These are phyloP conservation scores for Botrytis hyacinthi DNA, from an alignment of 2,329 filamentous ascomycete species.

Conservation along the genomic window DNA sequence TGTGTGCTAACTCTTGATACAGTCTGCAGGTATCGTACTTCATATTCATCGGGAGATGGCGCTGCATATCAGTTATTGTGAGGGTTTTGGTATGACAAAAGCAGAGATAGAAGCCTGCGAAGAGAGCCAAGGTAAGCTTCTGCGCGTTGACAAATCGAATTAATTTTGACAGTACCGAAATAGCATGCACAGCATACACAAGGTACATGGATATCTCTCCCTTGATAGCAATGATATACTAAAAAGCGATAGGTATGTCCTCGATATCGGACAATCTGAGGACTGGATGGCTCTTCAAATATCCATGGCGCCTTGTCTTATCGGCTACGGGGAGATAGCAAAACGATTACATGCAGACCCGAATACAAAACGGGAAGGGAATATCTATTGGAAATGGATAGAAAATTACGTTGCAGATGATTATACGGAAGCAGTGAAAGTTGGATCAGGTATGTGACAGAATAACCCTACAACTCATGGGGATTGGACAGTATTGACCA, in stretches of 20 bases:
- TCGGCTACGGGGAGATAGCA: constrained; percentile 85
- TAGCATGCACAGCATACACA: constrained; percentile 77
- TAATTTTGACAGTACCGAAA: constrained; percentile 20
- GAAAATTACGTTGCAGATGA: constrained; percentile 82
- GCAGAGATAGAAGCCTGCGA: constrained; percentile 69
- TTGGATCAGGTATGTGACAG: constrained; percentile 60
- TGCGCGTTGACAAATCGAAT: not conserved
- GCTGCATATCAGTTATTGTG: constrained; percentile 80
- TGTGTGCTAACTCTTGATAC: not conserved
- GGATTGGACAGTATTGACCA: constrained; percentile 1
- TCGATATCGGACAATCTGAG: constrained; percentile 83
- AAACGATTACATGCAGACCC: constrained; percentile 63
- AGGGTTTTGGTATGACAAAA: constrained; percentile 72
- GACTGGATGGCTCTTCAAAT: constrained; percentile 87
- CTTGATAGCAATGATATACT: not conserved
- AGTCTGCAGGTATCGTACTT: constrained; percentile 68
- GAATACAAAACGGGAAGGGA: constrained; percentile 60
- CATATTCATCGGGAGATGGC: constrained; percentile 78
- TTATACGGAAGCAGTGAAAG: constrained; percentile 68
- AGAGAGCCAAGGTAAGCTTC: constrained; percentile 65
- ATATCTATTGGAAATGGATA: constrained; percentile 88
- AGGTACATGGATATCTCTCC: constrained; percentile 34
- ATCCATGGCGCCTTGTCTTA: constrained; percentile 78
- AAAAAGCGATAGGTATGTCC: constrained; percentile 61
- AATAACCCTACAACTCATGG: not conserved